Percentiles rank a stretch among this genome's conserved stretches.
phyloP scores from a whole-genome alignment of 495 filamentous ascomycete species.

The Tuber borchii region DNA sequence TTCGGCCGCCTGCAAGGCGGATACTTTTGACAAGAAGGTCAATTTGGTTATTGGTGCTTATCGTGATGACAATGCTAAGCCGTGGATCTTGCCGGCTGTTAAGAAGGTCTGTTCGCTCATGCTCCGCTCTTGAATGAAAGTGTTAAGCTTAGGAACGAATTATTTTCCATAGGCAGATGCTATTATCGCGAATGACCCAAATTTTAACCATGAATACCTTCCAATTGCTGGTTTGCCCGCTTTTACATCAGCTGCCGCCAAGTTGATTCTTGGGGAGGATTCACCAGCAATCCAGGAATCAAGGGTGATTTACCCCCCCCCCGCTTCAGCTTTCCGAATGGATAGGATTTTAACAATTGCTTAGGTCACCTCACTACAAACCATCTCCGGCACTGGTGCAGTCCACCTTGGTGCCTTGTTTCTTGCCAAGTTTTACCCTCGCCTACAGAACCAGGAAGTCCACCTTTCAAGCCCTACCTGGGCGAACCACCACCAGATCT shows the following conservation, averaged over 20 bases:
- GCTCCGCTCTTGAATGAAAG: not conserved
- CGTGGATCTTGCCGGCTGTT: conserved; percentile 96
- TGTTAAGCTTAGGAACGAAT: not conserved
- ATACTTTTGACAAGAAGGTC: conserved; percentile 78
- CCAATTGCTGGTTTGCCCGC: conserved; percentile 82
- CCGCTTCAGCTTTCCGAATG: not conserved
- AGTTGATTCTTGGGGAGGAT: conserved; percentile 73
- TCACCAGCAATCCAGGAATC: conserved; percentile 79
- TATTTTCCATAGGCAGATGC: conserved; percentile 68
- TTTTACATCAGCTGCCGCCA: conserved; percentile 82
- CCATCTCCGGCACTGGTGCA: conserved; percentile 88
- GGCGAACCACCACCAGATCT: conserved; percentile 98
- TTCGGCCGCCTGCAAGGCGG: conserved; percentile 78
- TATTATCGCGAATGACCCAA: conserved; percentile 75
- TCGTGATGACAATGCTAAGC: conserved; percentile 88
- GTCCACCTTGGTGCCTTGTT: conserved; percentile 84
- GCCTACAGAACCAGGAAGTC: conserved; percentile 55
- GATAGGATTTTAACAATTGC: not conserved
- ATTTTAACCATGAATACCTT: conserved; percentile 95
- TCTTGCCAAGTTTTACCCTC: conserved; percentile 68
- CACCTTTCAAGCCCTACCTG: conserved; percentile 93
- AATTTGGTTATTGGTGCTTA: conserved; percentile 97
- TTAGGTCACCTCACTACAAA: conserved; percentile 59
- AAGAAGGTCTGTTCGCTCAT: conserved; percentile 63
- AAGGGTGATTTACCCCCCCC: conserved; percentile 51